These are phyloP conservation scores for Mycena venus DNA, from an alignment of 768 basidiomycete genomes.

Conservation along the genomic window DNA sequence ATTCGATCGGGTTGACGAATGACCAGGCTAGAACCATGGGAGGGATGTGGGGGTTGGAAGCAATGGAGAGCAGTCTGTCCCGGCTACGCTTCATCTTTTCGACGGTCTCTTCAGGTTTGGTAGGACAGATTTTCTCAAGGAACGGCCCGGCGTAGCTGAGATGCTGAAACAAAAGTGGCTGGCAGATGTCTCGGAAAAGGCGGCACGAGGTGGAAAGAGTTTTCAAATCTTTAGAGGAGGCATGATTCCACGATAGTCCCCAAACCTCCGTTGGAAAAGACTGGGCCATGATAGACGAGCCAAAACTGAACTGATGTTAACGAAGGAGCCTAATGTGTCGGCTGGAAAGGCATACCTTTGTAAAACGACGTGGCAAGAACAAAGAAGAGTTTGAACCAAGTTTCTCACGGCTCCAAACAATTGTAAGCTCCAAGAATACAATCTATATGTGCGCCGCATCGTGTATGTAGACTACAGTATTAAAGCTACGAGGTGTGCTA, in stretches of 20 bases:
- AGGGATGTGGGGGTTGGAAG: not conserved
- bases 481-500: not conserved
- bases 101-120: not conserved
- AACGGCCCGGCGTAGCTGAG: not conserved
- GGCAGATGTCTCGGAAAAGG: constrained; percentile 22
- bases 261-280: constrained; percentile 10
- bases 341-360: not conserved
- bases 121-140: not conserved
- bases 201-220: constrained; percentile 10
- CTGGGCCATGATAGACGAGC: not conserved
- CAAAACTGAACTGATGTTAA: not conserved
- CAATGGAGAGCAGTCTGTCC: constrained; percentile 6
- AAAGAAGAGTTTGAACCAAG: not conserved
- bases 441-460: not conserved
- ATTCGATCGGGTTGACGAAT: not conserved
- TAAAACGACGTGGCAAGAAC: not conserved
- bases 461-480: constrained; percentile 1
- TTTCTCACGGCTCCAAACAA: not conserved
- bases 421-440: not conserved
- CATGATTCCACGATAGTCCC: not conserved
- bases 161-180: constrained; percentile 3
- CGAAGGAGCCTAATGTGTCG: not conserved
- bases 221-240: not conserved
- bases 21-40: constrained; percentile 13
- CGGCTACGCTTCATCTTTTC: not conserved